Percentiles rank a stretch among this genome's conserved stretches.
phyloP scores from a whole-genome alignment of 2,329 filamentous ascomycete species.

The Juglanconis oblonga region DNA sequence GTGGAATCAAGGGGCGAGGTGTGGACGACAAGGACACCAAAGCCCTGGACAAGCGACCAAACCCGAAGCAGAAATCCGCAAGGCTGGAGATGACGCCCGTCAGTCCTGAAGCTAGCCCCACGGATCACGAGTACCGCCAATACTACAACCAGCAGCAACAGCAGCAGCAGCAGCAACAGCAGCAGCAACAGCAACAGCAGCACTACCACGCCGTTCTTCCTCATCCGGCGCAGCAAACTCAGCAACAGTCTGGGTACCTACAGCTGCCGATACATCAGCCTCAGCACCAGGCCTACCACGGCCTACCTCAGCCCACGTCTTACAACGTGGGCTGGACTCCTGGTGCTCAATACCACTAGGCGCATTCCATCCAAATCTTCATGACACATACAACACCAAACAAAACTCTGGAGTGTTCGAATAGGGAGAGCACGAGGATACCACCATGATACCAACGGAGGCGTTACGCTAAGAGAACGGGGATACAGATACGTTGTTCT shows the following conservation, averaged over 20 bases:
- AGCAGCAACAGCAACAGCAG: conserved; percentile 12
- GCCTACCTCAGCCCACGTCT: conserved; percentile 11
- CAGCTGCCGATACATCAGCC: conserved; percentile 4
- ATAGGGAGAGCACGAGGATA: background rate
- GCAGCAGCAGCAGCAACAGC: conserved; percentile 13
- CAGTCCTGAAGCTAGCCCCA: conserved; percentile 25
- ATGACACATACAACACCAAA: background rate
- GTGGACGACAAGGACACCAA: conserved; percentile 68
- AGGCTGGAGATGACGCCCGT: conserved; percentile 20
- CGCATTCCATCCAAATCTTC: background rate
- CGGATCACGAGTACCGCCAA: conserved; percentile 15
- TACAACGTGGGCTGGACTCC: conserved; percentile 13
- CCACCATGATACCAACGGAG: background rate
- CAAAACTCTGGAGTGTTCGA: background rate
- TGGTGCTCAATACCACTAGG: conserved; percentile 11
- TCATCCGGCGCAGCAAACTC: conserved; percentile 1
- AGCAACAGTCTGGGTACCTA: background rate
- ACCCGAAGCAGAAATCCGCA: background rate
- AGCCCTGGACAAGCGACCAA: conserved; percentile 7
- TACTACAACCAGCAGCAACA: conserved; percentile 22
- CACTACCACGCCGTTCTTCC: conserved; percentile 10
- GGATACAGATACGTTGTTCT: background rate
- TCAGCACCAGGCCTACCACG: conserved; percentile 8
- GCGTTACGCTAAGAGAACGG: background rate
- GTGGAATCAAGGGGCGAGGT: conserved; percentile 94